Evolutionary conservation across 257 asterid species (phyloP), one percentile per base, ranked within the genome.

Genomic region (Striga asiatica): DNA sequence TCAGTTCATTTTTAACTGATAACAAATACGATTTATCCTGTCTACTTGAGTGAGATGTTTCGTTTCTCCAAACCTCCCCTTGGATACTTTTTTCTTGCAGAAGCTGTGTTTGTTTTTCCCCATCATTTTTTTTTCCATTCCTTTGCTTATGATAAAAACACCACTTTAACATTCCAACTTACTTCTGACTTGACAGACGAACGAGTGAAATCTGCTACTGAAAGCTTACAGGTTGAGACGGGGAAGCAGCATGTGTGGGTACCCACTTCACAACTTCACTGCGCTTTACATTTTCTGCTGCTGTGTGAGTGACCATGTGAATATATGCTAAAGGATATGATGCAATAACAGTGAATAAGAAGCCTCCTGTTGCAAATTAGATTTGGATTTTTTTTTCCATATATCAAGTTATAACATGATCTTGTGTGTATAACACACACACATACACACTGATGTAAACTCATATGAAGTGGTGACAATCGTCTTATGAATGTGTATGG

Each of bases 221-320:
- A 78, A 50, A 76, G 75, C 64, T 74, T 89, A 69, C 71, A 72
- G 70, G 51, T 38, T 54, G 94, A 89, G 64, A 38, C 93, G 14
- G 96, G 95, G 85, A 86, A 83, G 96, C 96, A 81, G 75, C 92
- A 89, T 86, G 95, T 89, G 95, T 83, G 95, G 98, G 98, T 89
- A 89, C 93, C 94, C 75, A 82, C 94, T 74, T 73, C 79, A 50
- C 67, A 71, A 73, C 77, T 66, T 68, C 55, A 56, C 62, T 46
- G 31, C 61, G 45, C 58, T 39, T 47, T 57, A 49, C 23, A 35
- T 24, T 51, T 42, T 35, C 43, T 50, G 19, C 34, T 55, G 48
- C 52, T 63, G 18, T 50, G 34, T 23, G 38, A 42, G 45, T 17
- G 41, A 34, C 68, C 51, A 50, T 24, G 11, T 12, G 27, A 49